Conservation (phyloP, 108 stramenopile genomes). For the Nitzschia sp. region DNA sequence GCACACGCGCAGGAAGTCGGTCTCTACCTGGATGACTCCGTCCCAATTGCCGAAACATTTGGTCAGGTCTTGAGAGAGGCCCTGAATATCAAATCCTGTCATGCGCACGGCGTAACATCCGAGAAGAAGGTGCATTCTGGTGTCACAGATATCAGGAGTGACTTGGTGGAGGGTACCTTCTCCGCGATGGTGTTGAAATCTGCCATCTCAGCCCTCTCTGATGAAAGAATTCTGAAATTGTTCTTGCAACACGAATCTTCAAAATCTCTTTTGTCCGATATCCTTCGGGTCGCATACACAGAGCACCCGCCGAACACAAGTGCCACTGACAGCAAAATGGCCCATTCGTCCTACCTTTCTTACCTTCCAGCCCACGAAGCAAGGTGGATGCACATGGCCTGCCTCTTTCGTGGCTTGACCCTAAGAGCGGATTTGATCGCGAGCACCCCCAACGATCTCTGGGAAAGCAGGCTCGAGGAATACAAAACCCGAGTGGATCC, state of each 20-base stretch:
- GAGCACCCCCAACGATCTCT: not conserved
- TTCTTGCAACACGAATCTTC: constrained; percentile 25
- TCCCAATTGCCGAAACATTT: not conserved
- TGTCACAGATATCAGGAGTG: constrained; percentile 3
- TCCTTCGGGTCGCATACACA: constrained; percentile 35
- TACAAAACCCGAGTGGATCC: not conserved
- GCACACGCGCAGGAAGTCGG: constrained; percentile 65
- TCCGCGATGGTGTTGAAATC: constrained; percentile 41
- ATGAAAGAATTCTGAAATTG: constrained; percentile 19
- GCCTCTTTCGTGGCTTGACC: constrained; percentile 5
- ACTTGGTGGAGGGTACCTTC: constrained; percentile 9
- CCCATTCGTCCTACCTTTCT: constrained; percentile 9
- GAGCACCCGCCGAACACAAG: constrained; percentile 1
- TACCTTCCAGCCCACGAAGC: constrained; percentile 33
- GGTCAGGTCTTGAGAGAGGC: not conserved
- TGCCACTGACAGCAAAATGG: not conserved
- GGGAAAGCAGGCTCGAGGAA: constrained; percentile 9
- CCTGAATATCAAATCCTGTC: not conserved
- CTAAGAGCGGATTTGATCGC: not conserved
- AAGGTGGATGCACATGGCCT: constrained; percentile 22
- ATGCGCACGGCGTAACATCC: too few relatives aligned
- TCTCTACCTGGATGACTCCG: constrained; percentile 44
- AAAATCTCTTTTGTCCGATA: constrained; percentile 11
- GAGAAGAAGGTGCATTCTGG: not conserved
- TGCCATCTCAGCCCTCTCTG: constrained; percentile 36